phyloP scores from a whole-genome alignment of 352 stramenopile species.

The Pythium sukuiense region DNA sequence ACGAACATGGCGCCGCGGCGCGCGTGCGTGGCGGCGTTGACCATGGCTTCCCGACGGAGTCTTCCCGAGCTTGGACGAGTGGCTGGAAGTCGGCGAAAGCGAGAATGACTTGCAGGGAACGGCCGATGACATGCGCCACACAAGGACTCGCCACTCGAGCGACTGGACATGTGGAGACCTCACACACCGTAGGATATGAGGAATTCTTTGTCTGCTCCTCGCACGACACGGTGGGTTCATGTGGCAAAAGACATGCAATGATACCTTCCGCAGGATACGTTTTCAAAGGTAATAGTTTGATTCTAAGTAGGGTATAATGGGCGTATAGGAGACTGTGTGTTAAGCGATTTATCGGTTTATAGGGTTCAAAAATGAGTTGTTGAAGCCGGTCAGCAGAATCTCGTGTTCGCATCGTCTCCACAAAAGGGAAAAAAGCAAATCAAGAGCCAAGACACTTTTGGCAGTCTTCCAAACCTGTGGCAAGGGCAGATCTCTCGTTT shows the following conservation, averaged over 20 bases:
- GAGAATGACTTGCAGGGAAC: neutral
- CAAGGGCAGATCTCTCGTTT: too few species aligned
- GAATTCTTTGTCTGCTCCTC: neutral
- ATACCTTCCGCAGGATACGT: neutral
- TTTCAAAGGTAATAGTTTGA: neutral
- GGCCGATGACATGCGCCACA: neutral
- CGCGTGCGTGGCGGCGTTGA: neutral
- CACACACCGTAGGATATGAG: neutral
- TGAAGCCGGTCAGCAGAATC: neutral
- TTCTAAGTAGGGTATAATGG: neutral
- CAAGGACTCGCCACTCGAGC: neutral
- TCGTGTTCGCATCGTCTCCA: neutral
- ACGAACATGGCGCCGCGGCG: neutral
- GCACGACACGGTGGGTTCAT: neutral
- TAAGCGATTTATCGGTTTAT: neutral
- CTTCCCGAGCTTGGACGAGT: neutral
- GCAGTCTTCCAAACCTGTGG: too few species aligned
- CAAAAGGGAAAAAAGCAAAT: too few species aligned
- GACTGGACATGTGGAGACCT: neutral
- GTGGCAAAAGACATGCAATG: neutral
- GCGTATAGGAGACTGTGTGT: neutral
- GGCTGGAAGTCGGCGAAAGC: neutral
- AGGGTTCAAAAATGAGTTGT: conserved; percentile 1
- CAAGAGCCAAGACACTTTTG: too few species aligned
- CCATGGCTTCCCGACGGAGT: neutral